Conservation (phyloP, 441 rosid species). For the Gossypium davidsonii region DNA sequence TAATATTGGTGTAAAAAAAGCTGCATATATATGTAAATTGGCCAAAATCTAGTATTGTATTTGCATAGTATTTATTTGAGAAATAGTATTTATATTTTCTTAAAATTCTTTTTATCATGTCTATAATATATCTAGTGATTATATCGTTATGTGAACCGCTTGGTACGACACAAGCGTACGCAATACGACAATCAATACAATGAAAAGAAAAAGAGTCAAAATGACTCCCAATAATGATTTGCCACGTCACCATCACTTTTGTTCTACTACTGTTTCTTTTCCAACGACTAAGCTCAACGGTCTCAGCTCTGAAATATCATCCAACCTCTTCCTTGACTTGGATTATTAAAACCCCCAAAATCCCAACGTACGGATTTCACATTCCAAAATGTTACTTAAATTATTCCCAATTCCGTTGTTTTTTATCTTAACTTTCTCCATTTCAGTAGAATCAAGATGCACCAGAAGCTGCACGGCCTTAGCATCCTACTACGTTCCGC, state of each 20-base stretch:
- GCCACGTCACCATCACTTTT: background rate
- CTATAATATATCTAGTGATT: too few relatives aligned
- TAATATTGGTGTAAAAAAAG: too few relatives aligned
- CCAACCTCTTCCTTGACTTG: background rate
- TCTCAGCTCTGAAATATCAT: background rate
- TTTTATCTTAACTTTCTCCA: conserved; percentile 14
- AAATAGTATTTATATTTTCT: too few relatives aligned
- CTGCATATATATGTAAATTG: too few relatives aligned
- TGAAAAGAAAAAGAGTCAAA: background rate
- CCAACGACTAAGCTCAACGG: background rate
- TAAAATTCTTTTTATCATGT: too few relatives aligned
- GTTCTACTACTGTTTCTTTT: background rate
- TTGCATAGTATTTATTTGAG: too few relatives aligned
- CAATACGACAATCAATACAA: background rate
- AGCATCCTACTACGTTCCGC: conserved; percentile 54
- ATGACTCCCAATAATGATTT: background rate
- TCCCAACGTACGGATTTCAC: background rate
- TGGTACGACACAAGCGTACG: background rate
- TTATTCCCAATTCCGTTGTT: background rate
- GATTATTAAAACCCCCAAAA: background rate
- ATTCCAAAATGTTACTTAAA: background rate
- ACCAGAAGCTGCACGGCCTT: conserved; percentile 34
- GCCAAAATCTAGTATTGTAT: too few relatives aligned
- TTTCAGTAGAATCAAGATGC: conserved; percentile 44
- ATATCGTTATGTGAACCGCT: too few relatives aligned